phyloP scores from a whole-genome alignment of 805 yeast genomes.

The Wickerhamiella slavikovae region DNA sequence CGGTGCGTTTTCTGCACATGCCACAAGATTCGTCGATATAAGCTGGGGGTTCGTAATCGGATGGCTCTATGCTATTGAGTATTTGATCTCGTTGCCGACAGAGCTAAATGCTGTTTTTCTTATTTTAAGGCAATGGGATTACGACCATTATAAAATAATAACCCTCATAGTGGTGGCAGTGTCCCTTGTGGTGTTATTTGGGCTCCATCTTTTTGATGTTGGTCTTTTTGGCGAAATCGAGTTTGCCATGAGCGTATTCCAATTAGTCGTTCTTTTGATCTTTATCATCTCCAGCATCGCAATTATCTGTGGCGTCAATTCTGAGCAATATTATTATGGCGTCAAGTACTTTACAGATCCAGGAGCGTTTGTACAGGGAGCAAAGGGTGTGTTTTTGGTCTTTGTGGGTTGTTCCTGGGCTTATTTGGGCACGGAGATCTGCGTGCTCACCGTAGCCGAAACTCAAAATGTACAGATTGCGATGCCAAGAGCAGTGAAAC shows the following conservation, averaged over 20 bases:
- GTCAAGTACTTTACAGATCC: too few species aligned
- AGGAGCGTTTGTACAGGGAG: too few species aligned
- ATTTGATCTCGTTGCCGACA: conserved; percentile 26
- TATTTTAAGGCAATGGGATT: conserved; percentile 25
- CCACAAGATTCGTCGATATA: conserved; percentile 38
- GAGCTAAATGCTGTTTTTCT: conserved; percentile 25
- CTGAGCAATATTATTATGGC: conserved; percentile 24
- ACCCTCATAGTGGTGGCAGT: too few species aligned
- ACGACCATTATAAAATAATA: conserved; percentile 28
- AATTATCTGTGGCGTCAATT: conserved; percentile 34
- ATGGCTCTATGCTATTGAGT: conserved; percentile 26
- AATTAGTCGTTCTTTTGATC: conserved; percentile 42
- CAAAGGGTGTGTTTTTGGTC: too few species aligned
- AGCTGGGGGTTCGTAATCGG: conserved; percentile 44
- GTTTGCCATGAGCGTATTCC: conserved; percentile 44
- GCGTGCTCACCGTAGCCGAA: too few species aligned
- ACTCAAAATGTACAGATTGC: too few species aligned
- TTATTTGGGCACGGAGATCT: too few species aligned
- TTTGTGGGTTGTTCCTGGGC: too few species aligned
- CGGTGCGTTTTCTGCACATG: conserved; percentile 46
- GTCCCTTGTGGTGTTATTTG: conserved; percentile 26
- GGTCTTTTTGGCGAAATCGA: conserved; percentile 36
- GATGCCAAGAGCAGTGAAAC: too few species aligned
- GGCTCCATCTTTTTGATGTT: conserved; percentile 30
- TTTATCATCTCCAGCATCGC: conserved; percentile 32